Conservation (phyloP, 225 moss, liverwort and hornwort genomes). For the Marchantia polymorpha region DNA sequence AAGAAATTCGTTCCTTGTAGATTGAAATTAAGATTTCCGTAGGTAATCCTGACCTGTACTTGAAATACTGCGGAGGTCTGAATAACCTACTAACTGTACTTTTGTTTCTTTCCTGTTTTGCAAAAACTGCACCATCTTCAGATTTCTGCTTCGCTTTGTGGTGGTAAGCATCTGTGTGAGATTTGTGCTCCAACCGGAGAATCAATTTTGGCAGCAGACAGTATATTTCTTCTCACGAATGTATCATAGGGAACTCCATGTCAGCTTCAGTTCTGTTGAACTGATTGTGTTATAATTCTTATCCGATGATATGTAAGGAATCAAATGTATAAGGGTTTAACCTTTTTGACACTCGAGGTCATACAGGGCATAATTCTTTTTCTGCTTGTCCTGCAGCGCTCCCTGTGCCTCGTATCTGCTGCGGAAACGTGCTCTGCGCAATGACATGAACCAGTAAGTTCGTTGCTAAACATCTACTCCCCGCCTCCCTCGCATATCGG, state of each 20-base stretch:
- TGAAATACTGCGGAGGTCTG: neutral
- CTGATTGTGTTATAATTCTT: too few relatives aligned
- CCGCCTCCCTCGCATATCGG: neutral
- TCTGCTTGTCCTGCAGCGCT: slow-evolving; percentile 25
- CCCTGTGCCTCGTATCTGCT: slow-evolving; percentile 46
- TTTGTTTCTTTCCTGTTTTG: neutral
- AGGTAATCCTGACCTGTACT: neutral
- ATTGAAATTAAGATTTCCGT: neutral
- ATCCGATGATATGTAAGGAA: too few relatives aligned
- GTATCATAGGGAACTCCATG: too few relatives aligned
- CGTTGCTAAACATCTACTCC: too few relatives aligned
- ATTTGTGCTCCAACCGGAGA: neutral
- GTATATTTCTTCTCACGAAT: too few relatives aligned
- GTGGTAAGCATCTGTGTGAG: slow-evolving; percentile 27
- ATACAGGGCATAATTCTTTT: neutral
- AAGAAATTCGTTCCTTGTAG: neutral
- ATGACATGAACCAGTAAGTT: slow-evolving; percentile 45
- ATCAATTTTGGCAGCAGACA: neutral
- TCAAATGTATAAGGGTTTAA: neutral
- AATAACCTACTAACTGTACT: neutral
- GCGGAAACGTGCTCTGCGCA: slow-evolving; percentile 50
- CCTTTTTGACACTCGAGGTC: neutral
- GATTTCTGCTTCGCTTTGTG: slow-evolving; percentile 40
- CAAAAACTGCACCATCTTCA: slow-evolving; percentile 9
- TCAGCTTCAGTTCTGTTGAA: too few relatives aligned